Evolutionary conservation across 2,329 filamentous ascomycete genomes (phyloP).

Genomic region (Parascedosporium putredinis): DNA sequence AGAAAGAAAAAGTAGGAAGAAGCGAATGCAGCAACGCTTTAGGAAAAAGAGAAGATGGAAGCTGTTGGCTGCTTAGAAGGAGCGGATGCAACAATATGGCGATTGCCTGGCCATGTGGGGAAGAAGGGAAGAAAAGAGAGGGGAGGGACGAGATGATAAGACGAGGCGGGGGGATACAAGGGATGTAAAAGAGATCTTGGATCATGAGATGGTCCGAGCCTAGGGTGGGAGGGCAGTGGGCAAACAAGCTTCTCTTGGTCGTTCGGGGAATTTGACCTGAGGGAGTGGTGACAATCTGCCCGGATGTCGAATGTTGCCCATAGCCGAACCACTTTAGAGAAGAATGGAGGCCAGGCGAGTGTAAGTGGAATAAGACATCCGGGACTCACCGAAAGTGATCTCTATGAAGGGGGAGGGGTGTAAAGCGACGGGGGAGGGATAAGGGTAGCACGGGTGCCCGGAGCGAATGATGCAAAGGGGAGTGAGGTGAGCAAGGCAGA

Average conservation of each 20-base stretch:
- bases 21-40: constrained; percentile 1
- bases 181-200: constrained; percentile 3
- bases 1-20: neutral
- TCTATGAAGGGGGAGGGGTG: constrained; percentile 2
- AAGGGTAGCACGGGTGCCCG: neutral
- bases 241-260: no score
- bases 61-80: neutral
- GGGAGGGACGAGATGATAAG: neutral
- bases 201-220: constrained; percentile 3
- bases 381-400: neutral
- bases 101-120: neutral
- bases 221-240: no score
- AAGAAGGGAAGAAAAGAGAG: neutral
- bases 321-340: constrained; percentile 3
- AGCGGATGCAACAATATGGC: constrained; percentile 4
- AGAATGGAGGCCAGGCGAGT: no score
- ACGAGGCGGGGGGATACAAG: neutral
- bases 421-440: neutral
- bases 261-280: neutral
- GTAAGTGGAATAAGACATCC: neutral
- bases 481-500: no score
- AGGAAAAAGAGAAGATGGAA: neutral
- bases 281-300: constrained; percentile 2
- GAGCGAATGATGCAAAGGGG: no score
- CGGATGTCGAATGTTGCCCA: constrained; percentile 2